Evolutionary conservation across 108 stramenopile species (phyloP).

Genomic region (Cyclotella baltica): DNA sequence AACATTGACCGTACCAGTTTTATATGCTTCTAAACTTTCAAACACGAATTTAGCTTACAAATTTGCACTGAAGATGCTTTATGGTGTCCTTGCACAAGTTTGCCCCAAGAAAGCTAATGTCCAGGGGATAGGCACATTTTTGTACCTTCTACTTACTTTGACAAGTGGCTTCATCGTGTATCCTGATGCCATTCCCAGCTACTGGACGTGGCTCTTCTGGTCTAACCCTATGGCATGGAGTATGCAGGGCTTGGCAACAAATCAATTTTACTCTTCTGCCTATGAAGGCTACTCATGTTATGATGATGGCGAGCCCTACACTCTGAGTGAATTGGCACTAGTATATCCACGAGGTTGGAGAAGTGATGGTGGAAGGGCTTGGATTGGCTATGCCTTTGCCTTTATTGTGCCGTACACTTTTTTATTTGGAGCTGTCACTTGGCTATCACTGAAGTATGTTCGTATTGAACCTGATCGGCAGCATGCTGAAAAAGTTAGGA

Average conservation of each 20-base stretch:
- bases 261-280: slow-evolving; percentile 59
- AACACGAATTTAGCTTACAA: slow-evolving; percentile 28
- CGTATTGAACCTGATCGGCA: slow-evolving; percentile 51
- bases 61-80: slow-evolving; percentile 58
- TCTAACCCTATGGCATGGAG: slow-evolving; percentile 77
- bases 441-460: slow-evolving; percentile 39
- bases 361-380: slow-evolving; percentile 15
- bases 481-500: slow-evolving; percentile 29
- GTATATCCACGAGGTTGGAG: slow-evolving; percentile 30
- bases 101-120: slow-evolving; percentile 55
- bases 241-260: slow-evolving; percentile 63
- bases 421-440: slow-evolving; percentile 33
- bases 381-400: slow-evolving; percentile 52
- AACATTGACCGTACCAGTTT: too few species aligned
- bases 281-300: slow-evolving; percentile 30
- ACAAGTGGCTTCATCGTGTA: slow-evolving; percentile 78
- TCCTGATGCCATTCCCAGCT: slow-evolving; percentile 63
- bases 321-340: slow-evolving; percentile 46
- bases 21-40: too few species aligned
- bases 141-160: slow-evolving; percentile 65
- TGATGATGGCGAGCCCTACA: neutral
- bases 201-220: slow-evolving; percentile 70
- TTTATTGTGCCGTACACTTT: slow-evolving; percentile 50
- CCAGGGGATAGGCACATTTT: slow-evolving; percentile 51
- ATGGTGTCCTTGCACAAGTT: slow-evolving; percentile 49